A percentile compares a stretch with the other conserved stretches of the same genome.
Conservation (phyloP, 306 rosid species). For the Inga laurina region DNA sequence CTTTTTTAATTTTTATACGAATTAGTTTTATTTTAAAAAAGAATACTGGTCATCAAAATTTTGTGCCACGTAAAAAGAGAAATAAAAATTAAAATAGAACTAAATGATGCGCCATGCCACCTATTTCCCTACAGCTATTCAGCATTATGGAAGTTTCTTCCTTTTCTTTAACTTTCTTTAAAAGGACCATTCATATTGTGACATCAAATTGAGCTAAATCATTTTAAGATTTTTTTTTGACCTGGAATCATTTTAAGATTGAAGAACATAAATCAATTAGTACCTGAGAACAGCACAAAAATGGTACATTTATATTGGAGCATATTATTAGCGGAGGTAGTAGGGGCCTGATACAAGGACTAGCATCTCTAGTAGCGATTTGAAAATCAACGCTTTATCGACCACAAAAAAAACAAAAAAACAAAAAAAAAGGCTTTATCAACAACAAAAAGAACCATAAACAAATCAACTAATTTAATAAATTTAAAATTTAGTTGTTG, state of each 20-base stretch:
- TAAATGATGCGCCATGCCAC: background rate
- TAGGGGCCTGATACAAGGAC: background rate
- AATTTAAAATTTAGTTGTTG: background rate
- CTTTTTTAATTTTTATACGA: background rate
- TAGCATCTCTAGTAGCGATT: background rate
- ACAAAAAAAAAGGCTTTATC: too few species aligned
- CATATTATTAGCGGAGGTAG: background rate
- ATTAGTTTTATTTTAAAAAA: too few species aligned
- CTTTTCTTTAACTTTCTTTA: background rate
- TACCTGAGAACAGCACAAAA: background rate
- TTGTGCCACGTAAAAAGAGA: background rate
- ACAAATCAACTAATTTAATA: background rate
- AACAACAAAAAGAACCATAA: background rate
- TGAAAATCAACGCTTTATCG: background rate
- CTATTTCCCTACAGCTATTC: background rate
- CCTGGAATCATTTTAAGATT: background rate
- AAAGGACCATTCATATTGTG: background rate
- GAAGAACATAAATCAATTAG: background rate
- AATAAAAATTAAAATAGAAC: background rate
- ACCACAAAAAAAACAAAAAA: too few species aligned
- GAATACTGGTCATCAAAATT: background rate
- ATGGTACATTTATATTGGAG: background rate
- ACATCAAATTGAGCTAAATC: background rate
- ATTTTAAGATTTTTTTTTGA: background rate
- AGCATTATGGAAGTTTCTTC: background rate